Conservation (phyloP, 257 asterid genomes). For the Knoxia roxburghii region DNA sequence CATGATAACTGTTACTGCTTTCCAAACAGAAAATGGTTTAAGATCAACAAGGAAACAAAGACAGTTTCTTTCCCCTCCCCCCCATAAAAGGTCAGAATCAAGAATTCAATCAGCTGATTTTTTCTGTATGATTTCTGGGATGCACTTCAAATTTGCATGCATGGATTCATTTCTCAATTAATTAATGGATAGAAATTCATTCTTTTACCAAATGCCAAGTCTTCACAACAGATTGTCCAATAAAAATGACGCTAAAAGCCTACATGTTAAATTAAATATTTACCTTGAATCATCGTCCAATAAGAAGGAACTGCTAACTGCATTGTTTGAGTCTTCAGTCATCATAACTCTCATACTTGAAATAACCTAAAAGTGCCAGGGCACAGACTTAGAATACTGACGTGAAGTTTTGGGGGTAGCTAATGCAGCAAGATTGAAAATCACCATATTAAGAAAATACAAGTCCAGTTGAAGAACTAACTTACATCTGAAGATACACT, state of each 20-base stretch:
- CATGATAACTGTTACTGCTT: background rate
- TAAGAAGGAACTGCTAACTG: conserved; percentile 78
- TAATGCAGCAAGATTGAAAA: background rate
- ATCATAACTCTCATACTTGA: conserved; percentile 70
- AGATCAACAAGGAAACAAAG: too few relatives aligned
- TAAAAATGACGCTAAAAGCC: background rate
- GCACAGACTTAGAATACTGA: background rate
- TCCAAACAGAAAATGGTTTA: background rate
- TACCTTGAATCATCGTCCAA: conserved; percentile 92
- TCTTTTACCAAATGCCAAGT: background rate
- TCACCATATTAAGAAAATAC: background rate
- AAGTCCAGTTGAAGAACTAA: conserved; percentile 22
- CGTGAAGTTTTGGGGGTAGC: background rate
- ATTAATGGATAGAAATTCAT: background rate
- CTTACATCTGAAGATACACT: conserved; percentile 93
- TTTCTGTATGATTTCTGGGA: background rate
- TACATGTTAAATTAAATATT: background rate
- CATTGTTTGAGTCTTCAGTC: conserved; percentile 80
- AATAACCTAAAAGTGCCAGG: conserved; percentile 47
- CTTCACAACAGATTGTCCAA: background rate
- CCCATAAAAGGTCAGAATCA: background rate
- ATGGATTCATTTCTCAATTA: background rate
- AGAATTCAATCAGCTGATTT: background rate
- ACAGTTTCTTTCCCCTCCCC: too few relatives aligned
- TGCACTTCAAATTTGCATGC: background rate